Evolutionary conservation across 306 rosid species (phyloP).

Genomic region (Herpetospermum pedunculosum): DNA sequence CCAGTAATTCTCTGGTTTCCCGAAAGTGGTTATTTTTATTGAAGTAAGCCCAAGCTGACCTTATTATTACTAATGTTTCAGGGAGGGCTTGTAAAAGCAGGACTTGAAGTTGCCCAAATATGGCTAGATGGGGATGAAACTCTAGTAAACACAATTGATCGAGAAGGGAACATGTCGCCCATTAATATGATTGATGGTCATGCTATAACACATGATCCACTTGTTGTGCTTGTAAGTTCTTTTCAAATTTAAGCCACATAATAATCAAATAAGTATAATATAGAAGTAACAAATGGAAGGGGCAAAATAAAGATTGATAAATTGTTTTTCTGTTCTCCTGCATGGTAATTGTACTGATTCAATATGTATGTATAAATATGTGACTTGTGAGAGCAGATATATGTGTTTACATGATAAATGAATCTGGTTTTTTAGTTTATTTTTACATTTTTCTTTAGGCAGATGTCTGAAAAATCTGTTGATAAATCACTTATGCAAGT

Average conservation of each 20-base stretch:
- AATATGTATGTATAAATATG: not conserved
- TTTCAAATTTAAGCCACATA: not conserved
- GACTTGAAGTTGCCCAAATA: slow-evolving; percentile 92
- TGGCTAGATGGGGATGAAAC: slow-evolving; percentile 98
- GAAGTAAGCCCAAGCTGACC: not conserved
- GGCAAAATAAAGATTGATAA: not conserved
- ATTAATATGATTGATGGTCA: slow-evolving; percentile 79
- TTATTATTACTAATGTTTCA: slow-evolving; percentile 18
- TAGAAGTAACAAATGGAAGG: not conserved
- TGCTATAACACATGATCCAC: slow-evolving; percentile 91
- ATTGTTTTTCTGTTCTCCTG: not conserved
- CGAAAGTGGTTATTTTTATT: not conserved
- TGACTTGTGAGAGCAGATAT: not conserved
- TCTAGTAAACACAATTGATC: slow-evolving; percentile 77
- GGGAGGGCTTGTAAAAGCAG: slow-evolving; percentile 91
- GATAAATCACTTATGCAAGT: not conserved
- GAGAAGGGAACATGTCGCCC: slow-evolving; percentile 70
- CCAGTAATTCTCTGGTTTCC: slow-evolving; percentile 41
- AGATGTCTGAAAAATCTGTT: not conserved
- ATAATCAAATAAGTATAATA: not conserved
- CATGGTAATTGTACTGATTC: not conserved
- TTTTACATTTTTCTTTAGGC: not conserved
- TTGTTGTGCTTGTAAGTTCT: slow-evolving; percentile 75
- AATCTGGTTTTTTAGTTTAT: not conserved
- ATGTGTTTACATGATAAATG: not conserved